Percentiles rank a stretch among this genome's conserved stretches.
Evolutionary conservation across 2,329 filamentous ascomycete species (phyloP).

Genomic region (Uncinocarpus reesii): DNA sequence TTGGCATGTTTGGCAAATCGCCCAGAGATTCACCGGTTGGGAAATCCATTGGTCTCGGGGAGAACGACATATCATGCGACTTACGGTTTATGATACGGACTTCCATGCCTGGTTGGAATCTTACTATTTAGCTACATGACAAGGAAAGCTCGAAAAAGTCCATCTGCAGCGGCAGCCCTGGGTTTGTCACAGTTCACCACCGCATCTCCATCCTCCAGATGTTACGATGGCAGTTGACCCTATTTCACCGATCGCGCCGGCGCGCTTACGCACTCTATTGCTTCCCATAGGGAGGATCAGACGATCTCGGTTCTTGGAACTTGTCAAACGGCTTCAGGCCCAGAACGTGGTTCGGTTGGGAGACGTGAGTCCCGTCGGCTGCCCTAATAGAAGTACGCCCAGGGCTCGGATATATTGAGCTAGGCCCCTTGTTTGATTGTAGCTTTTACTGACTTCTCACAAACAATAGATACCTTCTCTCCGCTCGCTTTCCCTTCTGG

Average conservation of each 20-base stretch:
- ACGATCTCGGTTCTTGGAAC: constrained; percentile 65
- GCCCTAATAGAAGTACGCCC: constrained; percentile 70
- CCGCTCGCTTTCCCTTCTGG: constrained; percentile 79
- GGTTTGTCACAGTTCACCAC: not conserved
- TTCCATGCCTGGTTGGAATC: not conserved
- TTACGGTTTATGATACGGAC: not conserved
- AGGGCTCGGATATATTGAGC: constrained; percentile 1
- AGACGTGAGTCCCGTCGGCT: constrained; percentile 74
- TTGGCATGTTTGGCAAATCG: no score
- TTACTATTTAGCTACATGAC: not conserved
- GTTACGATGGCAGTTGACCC: constrained; percentile 73
- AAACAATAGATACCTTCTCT: constrained; percentile 74
- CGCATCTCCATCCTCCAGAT: constrained; percentile 2
- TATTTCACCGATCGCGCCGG: constrained; percentile 81
- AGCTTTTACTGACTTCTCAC: not conserved
- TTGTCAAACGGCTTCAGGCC: constrained; percentile 64
- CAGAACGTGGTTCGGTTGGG: constrained; percentile 75
- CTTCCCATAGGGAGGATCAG: constrained; percentile 81
- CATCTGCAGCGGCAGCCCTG: not conserved
- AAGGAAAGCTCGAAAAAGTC: not conserved
- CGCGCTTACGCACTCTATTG: constrained; percentile 77
- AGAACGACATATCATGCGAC: no score
- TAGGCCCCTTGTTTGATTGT: not conserved
- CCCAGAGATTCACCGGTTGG: no score
- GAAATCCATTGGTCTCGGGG: no score